Percentiles rank a stretch among this genome's conserved stretches.
Conservation (phyloP, 2,329 filamentous ascomycete species). For the Phaeosphaeriaceae sp. region DNA sequence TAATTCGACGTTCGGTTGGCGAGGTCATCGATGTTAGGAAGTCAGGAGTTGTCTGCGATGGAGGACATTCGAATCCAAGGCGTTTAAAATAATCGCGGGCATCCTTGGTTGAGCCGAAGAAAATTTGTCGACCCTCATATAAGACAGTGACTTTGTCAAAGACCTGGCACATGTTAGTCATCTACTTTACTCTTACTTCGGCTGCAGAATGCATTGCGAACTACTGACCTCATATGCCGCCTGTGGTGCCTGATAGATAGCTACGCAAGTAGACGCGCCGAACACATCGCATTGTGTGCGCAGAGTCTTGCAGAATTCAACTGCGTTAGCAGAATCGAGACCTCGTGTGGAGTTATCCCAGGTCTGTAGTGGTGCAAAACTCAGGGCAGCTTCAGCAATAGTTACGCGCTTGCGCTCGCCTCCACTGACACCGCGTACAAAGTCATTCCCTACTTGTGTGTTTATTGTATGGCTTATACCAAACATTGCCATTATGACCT, state of each 20-base stretch:
- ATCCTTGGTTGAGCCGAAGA: constrained; percentile 66
- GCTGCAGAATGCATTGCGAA: no score
- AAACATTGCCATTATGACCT: constrained; percentile 75
- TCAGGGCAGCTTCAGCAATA: constrained; percentile 28
- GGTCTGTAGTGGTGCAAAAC: constrained; percentile 19
- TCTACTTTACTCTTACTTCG: no score
- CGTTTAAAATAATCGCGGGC: constrained; percentile 72
- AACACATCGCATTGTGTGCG: constrained; percentile 57
- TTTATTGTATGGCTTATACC: constrained; percentile 74
- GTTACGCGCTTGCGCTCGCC: constrained; percentile 63
- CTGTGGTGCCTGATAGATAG: constrained; percentile 69
- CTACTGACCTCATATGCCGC: constrained; percentile 63
- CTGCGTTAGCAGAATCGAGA: constrained; percentile 53
- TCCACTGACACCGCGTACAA: constrained; percentile 72
- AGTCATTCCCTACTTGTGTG: constrained; percentile 75
- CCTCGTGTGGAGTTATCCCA: constrained; percentile 57
- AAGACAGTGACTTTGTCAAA: constrained; percentile 74
- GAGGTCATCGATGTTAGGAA: constrained; percentile 63
- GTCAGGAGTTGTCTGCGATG: constrained; percentile 67
- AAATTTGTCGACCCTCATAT: constrained; percentile 76
- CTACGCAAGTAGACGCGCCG: constrained; percentile 54
- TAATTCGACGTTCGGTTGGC: constrained; percentile 55
- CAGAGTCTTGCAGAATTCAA: constrained; percentile 63
- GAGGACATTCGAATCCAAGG: constrained; percentile 73
- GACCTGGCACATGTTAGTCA: constrained; percentile 25